Base-by-base conservation (phyloP, 768 basidiomycete genomes). In the Kwoniella sp. region DNA sequence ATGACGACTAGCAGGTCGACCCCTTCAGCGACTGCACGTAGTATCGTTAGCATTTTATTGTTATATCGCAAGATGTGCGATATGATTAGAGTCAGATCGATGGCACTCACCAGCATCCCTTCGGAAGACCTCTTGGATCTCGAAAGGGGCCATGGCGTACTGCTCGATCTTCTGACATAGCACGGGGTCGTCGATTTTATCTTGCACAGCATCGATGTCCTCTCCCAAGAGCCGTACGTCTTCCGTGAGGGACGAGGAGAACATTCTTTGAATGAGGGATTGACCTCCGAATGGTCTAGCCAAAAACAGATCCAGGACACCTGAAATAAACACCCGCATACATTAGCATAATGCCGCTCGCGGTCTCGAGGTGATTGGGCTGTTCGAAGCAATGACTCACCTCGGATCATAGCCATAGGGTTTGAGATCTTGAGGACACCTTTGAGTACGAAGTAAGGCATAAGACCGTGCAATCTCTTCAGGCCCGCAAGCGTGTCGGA, bases 381-480 rank as follows among this genome's bases (percentile, higher is more conserved):
- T n/a, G n/a, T 50, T 63, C 26, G 30, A 66, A 45, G 17, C 37
- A 17, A 7, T 67, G 12, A 72, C 84, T 20, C 63, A 88, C 90
- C 88, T 79, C 96, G 87, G 74, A 98, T 93, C 96, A 98, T 98
- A 29, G 87, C 86, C 65, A 99, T 89, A 1, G 96, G 96, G 81
- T 97, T 99, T 62, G 91, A 93, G 70, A 99, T 91, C 78, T 86
- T 89, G 66, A 99, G 82, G 13, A 92, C 89, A 8, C 92, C 86
- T 79, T 93, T 97, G 68, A 99, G 86, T 84, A 98, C 88, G 74
- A 98, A 92, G 79, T 99, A 99, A 4, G 96, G 96, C 92, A 98
- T 96, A 57, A 95, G 82, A 1, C 93, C 93, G 76, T 99, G 96
- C 48, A 96, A 86, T 54, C 94, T 86, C 83, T 97, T 98, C 65